Evolutionary conservation across 495 filamentous ascomycete species (phyloP), one percentile per base, ranked within the genome.

Genomic region (Hypoxylon crocopeplum): DNA sequence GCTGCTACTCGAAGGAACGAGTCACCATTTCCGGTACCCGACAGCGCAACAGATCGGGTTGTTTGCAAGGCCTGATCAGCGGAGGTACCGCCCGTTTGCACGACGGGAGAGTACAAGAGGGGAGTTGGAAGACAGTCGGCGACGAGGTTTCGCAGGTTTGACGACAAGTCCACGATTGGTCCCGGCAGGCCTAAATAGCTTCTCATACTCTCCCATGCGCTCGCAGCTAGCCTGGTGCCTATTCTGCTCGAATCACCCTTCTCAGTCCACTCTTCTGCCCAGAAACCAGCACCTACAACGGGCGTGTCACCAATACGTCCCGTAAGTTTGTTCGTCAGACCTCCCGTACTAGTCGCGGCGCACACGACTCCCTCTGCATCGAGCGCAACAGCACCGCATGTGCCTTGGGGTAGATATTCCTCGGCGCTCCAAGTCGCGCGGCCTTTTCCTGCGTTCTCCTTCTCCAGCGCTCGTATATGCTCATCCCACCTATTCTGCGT

Each of bases 21-120:
- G 66, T 97, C 93, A 0, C 92, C 92, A 58, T 96, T 95, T 3
- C 92, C 92, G 0, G 92, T 96, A 1, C 92, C 92, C 0, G 90
- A 94, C 25, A 94, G 74, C 6, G 84, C 92, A 5, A 93, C 77
- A 0, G 86, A 85, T 13, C 84, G 69, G 4, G 75, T 82, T 4
- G 68, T 73, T n/a, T 38, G 50, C 25, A 67, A 7, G 7, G 38
- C 60, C 53, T 44, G 62, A 30, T 39, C 45, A 16, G 29, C n/a
- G 8, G 38, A 22, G 0, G 13, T 3, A 22, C 22, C 13, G 1
- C 27, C n/a, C 4, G 1, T 32, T 11, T 45, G 34, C 7, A 29
- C 24, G 3, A 70, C 6, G 0, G 77, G 78, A 11, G 41, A 48
- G 36, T 79, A 79, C 16, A 68, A 0, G 21, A 67, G 74, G 0